phyloP scores from a whole-genome alignment of 2,329 filamentous ascomycete species.

The Pseudomassariella vexata region DNA sequence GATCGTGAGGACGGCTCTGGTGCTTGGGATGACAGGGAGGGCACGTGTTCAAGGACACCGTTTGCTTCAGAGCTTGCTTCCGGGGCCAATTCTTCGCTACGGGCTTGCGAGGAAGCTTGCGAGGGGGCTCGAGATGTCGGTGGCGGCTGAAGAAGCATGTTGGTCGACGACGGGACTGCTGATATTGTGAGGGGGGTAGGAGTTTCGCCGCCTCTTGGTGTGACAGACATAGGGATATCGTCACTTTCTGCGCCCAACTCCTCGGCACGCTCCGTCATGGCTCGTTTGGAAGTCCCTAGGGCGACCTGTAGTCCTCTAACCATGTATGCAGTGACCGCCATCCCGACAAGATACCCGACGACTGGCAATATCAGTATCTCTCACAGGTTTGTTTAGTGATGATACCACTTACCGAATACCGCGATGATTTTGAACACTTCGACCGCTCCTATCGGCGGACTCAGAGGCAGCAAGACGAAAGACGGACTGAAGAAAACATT shows the following conservation, averaged over 20 bases:
- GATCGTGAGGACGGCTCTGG: slow-evolving; percentile 38
- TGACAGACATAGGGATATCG: slow-evolving; percentile 37
- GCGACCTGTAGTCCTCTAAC: slow-evolving; percentile 47
- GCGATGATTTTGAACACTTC: slow-evolving; percentile 55
- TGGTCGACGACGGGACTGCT: slow-evolving; percentile 12
- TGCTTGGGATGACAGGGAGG: slow-evolving; percentile 27
- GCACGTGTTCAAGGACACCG: slow-evolving; percentile 6
- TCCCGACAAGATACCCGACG: slow-evolving; percentile 47
- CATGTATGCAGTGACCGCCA: slow-evolving; percentile 47
- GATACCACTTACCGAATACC: slow-evolving; percentile 44
- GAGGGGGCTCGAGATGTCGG: slow-evolving; percentile 6
- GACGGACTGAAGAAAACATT: slow-evolving; percentile 54
- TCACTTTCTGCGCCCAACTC: slow-evolving; percentile 40
- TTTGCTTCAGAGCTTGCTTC: slow-evolving; percentile 1
- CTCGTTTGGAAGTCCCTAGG: slow-evolving; percentile 45
- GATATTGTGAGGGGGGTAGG: slow-evolving; percentile 15
- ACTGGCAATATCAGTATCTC: slow-evolving; percentile 27
- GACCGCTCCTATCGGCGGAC: slow-evolving; percentile 42
- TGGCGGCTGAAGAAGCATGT: slow-evolving; percentile 9
- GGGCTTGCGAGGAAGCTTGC: slow-evolving; percentile 6
- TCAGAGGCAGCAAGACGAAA: slow-evolving; percentile 54
- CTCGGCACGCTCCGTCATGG: slow-evolving; percentile 43
- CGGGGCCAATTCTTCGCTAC: slow-evolving; percentile 5
- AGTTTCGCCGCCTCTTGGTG: slow-evolving; percentile 11
- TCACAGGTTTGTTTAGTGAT: neutral